Conservation (phyloP, 148 eudicot species). For the Talinum fruticosum region DNA sequence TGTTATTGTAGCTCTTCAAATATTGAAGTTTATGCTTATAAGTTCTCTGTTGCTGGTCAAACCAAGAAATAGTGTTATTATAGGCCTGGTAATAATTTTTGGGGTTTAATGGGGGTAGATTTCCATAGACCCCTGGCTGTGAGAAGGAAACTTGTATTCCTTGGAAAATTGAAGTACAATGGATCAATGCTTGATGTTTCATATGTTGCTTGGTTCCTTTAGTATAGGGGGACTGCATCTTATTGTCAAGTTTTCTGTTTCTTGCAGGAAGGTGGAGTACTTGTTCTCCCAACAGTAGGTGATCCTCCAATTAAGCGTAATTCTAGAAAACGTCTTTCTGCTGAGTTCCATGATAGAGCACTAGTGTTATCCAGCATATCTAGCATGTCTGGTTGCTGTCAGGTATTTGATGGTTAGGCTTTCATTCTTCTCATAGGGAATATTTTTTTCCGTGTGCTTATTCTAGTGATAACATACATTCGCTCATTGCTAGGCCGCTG, state of each 20-base stretch:
- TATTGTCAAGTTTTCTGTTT: not conserved
- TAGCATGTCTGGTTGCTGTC: conserved; percentile 92
- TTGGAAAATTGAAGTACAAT: not conserved
- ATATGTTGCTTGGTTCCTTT: not conserved
- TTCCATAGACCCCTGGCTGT: not conserved
- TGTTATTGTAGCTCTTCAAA: not conserved
- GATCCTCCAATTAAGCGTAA: conserved; percentile 64
- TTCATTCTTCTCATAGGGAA: not conserved
- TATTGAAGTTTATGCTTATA: not conserved
- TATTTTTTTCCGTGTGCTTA: not conserved
- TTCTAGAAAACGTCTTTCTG: conserved; percentile 40
- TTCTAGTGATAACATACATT: not conserved
- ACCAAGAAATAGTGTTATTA: not conserved
- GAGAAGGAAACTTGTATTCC: conserved; percentile 4
- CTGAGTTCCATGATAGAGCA: conserved; percentile 63
- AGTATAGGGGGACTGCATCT: not conserved
- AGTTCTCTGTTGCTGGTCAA: not conserved
- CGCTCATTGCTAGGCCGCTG: conserved; percentile 43
- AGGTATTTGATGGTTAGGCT: conserved; percentile 40
- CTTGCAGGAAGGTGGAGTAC: conserved; percentile 72
- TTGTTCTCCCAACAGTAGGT: conserved; percentile 71
- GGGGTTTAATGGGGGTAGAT: not conserved
- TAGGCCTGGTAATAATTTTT: not conserved
- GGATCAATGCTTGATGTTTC: not conserved
- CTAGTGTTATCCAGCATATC: conserved; percentile 64